Percentiles rank a stretch among this genome's conserved stretches.
Conservation (phyloP, 2,329 filamentous ascomycete genomes). For the Phialophora expanda region DNA sequence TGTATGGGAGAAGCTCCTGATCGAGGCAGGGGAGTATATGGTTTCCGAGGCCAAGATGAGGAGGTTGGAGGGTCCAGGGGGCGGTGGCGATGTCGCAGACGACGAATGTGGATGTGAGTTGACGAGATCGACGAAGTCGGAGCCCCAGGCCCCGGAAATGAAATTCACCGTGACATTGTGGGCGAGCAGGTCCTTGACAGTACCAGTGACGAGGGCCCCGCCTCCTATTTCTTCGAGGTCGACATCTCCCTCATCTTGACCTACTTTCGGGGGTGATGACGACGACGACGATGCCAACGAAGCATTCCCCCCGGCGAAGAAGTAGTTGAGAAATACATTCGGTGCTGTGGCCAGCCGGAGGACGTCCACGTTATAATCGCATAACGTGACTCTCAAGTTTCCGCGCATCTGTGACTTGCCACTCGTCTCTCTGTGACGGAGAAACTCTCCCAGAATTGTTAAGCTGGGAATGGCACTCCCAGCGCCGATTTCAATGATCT, state of each 20-base stretch:
- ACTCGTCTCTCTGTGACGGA: constrained; percentile 44
- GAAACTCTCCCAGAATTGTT: constrained; percentile 58
- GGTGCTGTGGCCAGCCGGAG: constrained; percentile 65
- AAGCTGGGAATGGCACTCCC: constrained; percentile 66
- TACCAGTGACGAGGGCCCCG: constrained; percentile 57
- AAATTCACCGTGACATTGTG: constrained; percentile 58
- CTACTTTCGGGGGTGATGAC: constrained; percentile 1
- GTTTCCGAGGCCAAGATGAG: constrained; percentile 67
- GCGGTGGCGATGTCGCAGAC: constrained; percentile 19
- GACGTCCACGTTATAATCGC: constrained; percentile 67
- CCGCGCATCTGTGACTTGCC: constrained; percentile 36
- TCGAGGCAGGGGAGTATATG: constrained; percentile 64
- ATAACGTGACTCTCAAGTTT: constrained; percentile 59
- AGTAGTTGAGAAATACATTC: constrained; percentile 63
- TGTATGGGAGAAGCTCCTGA: constrained; percentile 61
- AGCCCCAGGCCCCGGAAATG: constrained; percentile 65
- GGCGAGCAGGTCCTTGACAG: constrained; percentile 50
- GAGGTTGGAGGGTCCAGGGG: constrained; percentile 13
- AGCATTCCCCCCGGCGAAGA: constrained; percentile 1
- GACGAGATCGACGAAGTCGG: constrained; percentile 53
- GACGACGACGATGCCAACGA: neutral
- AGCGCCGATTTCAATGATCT: constrained; percentile 60
- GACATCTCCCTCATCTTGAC: constrained; percentile 47
- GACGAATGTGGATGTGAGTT: constrained; percentile 32
- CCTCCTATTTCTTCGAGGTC: constrained; percentile 32